Evolutionary conservation across 345 rosid species (phyloP).

Genomic region (Linum usitatissimum): DNA sequence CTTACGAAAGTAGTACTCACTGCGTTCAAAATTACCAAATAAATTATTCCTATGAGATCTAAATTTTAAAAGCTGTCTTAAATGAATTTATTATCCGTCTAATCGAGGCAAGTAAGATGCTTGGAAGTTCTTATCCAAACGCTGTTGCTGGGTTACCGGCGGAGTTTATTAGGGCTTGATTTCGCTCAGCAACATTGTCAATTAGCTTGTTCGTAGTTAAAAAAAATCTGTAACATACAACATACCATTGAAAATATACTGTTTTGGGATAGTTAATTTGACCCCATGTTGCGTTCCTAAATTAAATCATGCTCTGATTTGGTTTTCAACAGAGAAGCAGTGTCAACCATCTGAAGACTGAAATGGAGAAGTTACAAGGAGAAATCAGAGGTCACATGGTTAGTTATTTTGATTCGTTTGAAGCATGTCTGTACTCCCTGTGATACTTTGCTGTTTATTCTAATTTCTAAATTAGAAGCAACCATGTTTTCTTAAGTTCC

Average conservation of each 20-base stretch:
- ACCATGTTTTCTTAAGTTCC: no score
- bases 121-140: neutral
- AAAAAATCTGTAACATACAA: no score
- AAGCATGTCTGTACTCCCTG: neutral
- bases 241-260: neutral
- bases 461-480: neutral
- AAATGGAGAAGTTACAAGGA: slow-evolving; percentile 70
- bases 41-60: no score
- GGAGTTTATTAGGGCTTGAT: neutral
- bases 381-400: slow-evolving; percentile 80
- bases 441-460: neutral
- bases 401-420: slow-evolving; percentile 16
- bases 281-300: neutral
- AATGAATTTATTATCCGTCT: neutral
- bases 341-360: slow-evolving; percentile 87
- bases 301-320: neutral
- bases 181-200: neutral
- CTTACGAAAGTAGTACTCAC: neutral
- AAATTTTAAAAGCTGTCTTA: no score
- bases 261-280: neutral
- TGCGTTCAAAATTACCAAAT: no score
- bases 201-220: no score
- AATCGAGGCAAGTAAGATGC: neutral
- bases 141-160: neutral
- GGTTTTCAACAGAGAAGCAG: slow-evolving; percentile 53